These are phyloP conservation scores for Globisporangium spinosum DNA, from an alignment of 352 stramenopile genomes.

Conservation along the genomic window DNA sequence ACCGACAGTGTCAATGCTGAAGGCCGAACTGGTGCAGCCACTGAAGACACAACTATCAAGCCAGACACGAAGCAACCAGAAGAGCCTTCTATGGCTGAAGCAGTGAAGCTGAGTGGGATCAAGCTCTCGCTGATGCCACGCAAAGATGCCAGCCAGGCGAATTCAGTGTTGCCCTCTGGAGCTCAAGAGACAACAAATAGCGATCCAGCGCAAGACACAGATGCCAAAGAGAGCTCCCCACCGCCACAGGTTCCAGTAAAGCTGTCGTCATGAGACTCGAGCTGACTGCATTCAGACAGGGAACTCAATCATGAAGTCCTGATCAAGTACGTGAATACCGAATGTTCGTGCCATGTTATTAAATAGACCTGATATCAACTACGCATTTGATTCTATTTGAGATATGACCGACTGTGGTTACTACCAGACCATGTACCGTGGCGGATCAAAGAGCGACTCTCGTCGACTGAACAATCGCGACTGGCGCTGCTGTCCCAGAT, in stretches of 20 bases:
- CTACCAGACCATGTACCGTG: conserved; percentile 8
- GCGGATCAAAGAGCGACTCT: neutral
- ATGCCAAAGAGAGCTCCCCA: neutral
- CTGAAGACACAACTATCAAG: neutral
- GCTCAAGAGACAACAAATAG: neutral
- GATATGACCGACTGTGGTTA: neutral
- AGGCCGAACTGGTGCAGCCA: neutral
- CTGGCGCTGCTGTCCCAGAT: conserved; percentile 1
- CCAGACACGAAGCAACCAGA: neutral
- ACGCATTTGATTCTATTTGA: neutral
- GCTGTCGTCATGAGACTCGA: neutral
- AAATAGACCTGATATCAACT: neutral
- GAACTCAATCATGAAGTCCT: neutral
- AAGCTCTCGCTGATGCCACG: conserved; percentile 9
- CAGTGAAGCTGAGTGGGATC: conserved; percentile 1
- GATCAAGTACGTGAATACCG: neutral
- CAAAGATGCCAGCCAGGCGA: neutral
- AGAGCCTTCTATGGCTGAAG: neutral
- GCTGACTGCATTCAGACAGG: neutral
- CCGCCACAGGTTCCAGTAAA: neutral
- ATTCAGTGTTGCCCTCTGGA: neutral
- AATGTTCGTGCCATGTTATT: neutral
- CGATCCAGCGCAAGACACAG: too few species aligned
- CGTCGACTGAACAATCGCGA: neutral
- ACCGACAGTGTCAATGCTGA: neutral